Percentiles rank a stretch among this genome's conserved stretches.
Conservation (phyloP, 2,329 filamentous ascomycete species). For the Alternaria panax region DNA sequence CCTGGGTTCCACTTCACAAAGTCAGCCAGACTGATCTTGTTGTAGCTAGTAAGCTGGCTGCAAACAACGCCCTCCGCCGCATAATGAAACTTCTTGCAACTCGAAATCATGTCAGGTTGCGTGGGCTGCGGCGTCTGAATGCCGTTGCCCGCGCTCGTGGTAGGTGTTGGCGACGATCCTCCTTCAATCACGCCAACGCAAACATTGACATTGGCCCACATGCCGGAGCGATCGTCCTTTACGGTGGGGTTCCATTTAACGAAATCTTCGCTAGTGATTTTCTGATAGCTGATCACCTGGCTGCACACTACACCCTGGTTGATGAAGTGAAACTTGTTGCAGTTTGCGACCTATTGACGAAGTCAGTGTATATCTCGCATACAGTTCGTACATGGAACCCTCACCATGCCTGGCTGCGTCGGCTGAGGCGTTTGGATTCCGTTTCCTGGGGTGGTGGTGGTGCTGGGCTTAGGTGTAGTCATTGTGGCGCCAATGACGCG, state of each 20-base stretch:
- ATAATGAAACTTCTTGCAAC: neutral
- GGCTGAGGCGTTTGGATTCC: neutral
- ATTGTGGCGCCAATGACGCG: neutral
- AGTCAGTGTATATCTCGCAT: too few relatives aligned
- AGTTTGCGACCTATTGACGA: neutral
- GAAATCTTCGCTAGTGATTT: neutral
- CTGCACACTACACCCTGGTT: too few relatives aligned
- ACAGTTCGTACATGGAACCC: too few relatives aligned
- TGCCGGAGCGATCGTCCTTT: neutral
- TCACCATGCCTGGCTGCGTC: neutral
- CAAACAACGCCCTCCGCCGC: neutral
- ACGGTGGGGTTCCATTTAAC: neutral
- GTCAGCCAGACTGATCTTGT: too few relatives aligned
- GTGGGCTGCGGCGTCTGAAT: neutral
- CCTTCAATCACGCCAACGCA: neutral
- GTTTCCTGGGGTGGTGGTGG: neutral
- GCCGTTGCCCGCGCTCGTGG: neutral
- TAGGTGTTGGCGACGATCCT: neutral
- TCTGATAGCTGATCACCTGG: neutral
- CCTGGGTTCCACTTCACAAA: too few relatives aligned
- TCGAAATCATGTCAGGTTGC: neutral
- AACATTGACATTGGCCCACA: neutral
- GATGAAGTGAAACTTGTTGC: neutral
- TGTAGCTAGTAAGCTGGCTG: neutral
- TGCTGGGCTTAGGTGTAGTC: neutral